These are phyloP conservation scores for Diplodia seriata DNA, from an alignment of 2,329 filamentous ascomycete genomes.

Conservation along the genomic window DNA sequence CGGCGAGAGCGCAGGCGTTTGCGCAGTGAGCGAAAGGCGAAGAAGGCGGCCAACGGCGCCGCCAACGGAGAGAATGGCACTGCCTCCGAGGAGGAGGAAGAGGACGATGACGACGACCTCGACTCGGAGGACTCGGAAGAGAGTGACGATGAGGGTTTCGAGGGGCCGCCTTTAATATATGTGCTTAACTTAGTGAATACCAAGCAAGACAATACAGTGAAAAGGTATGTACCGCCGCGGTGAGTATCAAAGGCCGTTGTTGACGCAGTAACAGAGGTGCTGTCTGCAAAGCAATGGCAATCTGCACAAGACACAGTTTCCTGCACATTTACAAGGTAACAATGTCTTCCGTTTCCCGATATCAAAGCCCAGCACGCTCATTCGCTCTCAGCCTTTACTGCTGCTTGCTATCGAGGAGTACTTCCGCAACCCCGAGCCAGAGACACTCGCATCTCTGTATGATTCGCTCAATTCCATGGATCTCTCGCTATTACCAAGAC, in stretches of 20 bases:
- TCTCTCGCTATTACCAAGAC: slow-evolving; percentile 85
- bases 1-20: slow-evolving; percentile 63
- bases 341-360: not conserved
- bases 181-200: slow-evolving; percentile 98
- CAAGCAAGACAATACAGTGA: slow-evolving; percentile 91
- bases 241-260: slow-evolving; percentile 33
- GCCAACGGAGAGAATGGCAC: slow-evolving; percentile 52
- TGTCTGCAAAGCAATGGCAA: slow-evolving; percentile 97
- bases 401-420: slow-evolving; percentile 94
- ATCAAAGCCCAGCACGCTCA: slow-evolving; percentile 34
- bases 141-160: slow-evolving; percentile 64
- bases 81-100: slow-evolving; percentile 56
- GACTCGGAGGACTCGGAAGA: slow-evolving; percentile 61
- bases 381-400: slow-evolving; percentile 72
- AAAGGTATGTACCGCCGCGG: slow-evolving; percentile 59
- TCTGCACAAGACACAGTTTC: slow-evolving; percentile 96
- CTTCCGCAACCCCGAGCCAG: slow-evolving; percentile 87
- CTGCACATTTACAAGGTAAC: slow-evolving; percentile 94
- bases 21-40: slow-evolving; percentile 55
- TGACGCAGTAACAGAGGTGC: slow-evolving; percentile 70
- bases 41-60: slow-evolving; percentile 51
- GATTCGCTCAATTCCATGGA: slow-evolving; percentile 97
- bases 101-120: slow-evolving; percentile 56
- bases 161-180: slow-evolving; percentile 93
- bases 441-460: slow-evolving; percentile 88